phyloP scores from a whole-genome alignment of 495 filamentous ascomycete species.

The Platismatia glauca region DNA sequence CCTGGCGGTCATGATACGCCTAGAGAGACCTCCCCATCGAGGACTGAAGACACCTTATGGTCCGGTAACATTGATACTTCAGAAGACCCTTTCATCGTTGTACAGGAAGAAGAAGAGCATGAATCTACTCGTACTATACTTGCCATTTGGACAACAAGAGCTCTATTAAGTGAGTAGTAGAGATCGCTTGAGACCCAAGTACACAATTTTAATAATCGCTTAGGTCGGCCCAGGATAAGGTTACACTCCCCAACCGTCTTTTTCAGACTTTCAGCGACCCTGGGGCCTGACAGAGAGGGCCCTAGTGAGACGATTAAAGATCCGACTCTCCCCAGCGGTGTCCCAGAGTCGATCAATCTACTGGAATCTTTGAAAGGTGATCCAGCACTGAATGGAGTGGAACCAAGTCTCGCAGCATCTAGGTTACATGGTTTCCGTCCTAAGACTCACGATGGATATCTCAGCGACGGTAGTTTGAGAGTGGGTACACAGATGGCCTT shows the following conservation, averaged over 20 bases:
- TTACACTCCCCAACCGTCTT: conserved; percentile 69
- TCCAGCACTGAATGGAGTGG: conserved; percentile 52
- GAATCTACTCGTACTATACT: conserved; percentile 52
- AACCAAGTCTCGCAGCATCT: conserved; percentile 69
- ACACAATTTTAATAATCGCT: conserved; percentile 18
- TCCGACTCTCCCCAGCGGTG: conserved; percentile 67
- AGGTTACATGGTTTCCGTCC: conserved; percentile 68
- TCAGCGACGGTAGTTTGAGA: conserved; percentile 56
- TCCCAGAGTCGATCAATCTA: conserved; percentile 71
- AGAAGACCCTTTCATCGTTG: conserved; percentile 54
- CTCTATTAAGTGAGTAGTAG: conserved; percentile 52
- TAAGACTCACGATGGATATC: conserved; percentile 39
- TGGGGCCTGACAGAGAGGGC: conserved; percentile 49
- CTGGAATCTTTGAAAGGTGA: conserved; percentile 68
- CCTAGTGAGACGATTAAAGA: conserved; percentile 43
- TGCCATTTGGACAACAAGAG: conserved; percentile 70
- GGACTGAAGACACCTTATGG: conserved; percentile 57
- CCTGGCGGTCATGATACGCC: conserved; percentile 28
- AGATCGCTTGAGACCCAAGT: background rate
- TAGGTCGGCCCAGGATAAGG: conserved; percentile 62
- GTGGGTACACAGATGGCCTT: conserved; percentile 50
- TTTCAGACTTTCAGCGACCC: conserved; percentile 63
- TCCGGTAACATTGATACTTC: conserved; percentile 49
- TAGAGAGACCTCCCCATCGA: conserved; percentile 23
- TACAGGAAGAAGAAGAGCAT: conserved; percentile 45